Percentiles rank a stretch among this genome's conserved stretches.
These are phyloP conservation scores for Edaphochlamys debaryana DNA, from an alignment of 139 green algal species.

Conservation along the genomic window DNA sequence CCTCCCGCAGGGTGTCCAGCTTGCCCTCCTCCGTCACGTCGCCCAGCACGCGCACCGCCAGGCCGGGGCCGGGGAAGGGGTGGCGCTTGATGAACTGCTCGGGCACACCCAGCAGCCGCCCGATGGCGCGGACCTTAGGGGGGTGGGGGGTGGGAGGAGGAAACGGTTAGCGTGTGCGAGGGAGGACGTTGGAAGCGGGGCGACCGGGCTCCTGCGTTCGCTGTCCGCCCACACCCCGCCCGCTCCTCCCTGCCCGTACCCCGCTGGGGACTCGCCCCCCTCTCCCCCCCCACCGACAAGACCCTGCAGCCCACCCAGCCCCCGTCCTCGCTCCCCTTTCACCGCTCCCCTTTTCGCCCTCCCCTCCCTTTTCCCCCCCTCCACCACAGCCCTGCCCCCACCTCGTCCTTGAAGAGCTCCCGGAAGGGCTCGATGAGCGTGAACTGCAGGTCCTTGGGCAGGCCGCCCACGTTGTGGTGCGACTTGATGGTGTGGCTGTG, in stretches of 20 bases:
- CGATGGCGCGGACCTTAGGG: constrained; percentile 76
- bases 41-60: constrained; percentile 96
- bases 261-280: too few species aligned
- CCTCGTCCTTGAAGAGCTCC: constrained; percentile 98
- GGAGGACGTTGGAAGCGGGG: too few species aligned
- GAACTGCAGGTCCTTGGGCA: constrained; percentile 98
- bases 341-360: too few species aligned
- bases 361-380: too few species aligned
- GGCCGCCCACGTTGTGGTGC: constrained; percentile 99
- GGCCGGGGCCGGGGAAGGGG: constrained; percentile 95
- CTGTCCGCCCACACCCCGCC: too few species aligned
- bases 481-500: constrained; percentile 99
- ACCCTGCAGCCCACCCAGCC: too few species aligned
- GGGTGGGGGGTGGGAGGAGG: not conserved
- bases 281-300: too few species aligned
- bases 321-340: too few species aligned
- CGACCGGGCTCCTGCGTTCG: too few species aligned
- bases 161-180: too few species aligned
- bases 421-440: constrained; percentile 97
- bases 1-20: constrained; percentile 74
- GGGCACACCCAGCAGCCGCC: constrained; percentile 71
- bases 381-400: too few species aligned
- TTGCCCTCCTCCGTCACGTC: constrained; percentile 88
- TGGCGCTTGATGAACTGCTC: constrained; percentile 93
- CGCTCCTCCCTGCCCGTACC: too few species aligned